Base-by-base conservation (phyloP, 371 early-diverging fungal genomes). In the Mortierella sp. region DNA sequence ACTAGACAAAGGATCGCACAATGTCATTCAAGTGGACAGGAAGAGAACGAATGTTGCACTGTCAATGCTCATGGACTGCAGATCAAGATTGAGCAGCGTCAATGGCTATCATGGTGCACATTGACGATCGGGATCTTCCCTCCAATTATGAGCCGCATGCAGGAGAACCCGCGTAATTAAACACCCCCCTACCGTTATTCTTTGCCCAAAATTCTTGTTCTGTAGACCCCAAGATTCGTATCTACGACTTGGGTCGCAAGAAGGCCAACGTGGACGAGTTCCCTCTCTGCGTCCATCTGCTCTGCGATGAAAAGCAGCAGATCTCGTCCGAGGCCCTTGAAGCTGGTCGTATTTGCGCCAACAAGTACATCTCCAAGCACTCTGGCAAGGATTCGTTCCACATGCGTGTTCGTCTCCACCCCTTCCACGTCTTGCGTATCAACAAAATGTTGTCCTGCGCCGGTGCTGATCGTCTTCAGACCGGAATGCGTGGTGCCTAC, bases 391-490 rank as follows among this genome's bases (percentile, higher is more conserved):
- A 99, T 80, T 95, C 98, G 55, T 99, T 99, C 98, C 99, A 99
- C 90, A 88, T 99, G 94, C 93, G 99, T 81, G 89, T 99, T 59
- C 95, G 98, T 79, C 98, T 99, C 72, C 99, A 99, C 87, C 99
- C 99, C 54, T 98, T 93, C 91, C 99, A 99, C 90, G 99, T 99
- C 58, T 86, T 99, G 78, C 97, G 99, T 84, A 99, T 99, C 94
- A 99, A 99, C 94, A 99, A 99, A 91, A 99, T 99, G 99, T 94
- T 99, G 93, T 99, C 99, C 72, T 99, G 99, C 87, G 99, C 99
- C 81, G 99, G 99, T 89, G 99, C 99, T 80, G 99, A 99, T 94
- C 89, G 99, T 87, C 93, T 99, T 81, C 99, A 99, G 89, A 96
- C 95, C 71, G 99, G 99, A 91, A 99, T 99, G 99, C 96, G 99